phyloP scores from a whole-genome alignment of 805 yeast species.

The Kodamaea neixiangensis region DNA sequence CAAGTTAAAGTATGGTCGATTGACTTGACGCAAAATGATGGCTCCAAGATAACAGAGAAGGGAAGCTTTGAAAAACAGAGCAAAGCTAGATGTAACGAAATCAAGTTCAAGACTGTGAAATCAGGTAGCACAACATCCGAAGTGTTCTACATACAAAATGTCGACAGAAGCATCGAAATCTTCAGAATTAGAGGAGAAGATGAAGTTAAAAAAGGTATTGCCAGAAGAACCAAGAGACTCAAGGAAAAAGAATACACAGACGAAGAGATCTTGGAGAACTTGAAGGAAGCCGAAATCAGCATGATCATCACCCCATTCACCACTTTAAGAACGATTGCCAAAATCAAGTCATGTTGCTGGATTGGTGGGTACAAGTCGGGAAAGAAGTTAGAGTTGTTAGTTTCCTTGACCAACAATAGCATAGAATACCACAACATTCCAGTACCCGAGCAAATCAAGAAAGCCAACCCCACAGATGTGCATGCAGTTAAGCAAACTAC shows the following conservation, averaged over 20 bases:
- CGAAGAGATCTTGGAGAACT: constrained; percentile 54
- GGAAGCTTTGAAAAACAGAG: constrained; percentile 78
- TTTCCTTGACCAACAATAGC: constrained; percentile 71
- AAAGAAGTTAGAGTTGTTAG: constrained; percentile 56
- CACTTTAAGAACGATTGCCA: constrained; percentile 61
- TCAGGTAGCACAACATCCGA: constrained; percentile 37
- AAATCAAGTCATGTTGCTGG: constrained; percentile 71
- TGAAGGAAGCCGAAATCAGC: constrained; percentile 49
- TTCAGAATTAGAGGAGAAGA: constrained; percentile 74
- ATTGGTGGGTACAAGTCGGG: constrained; percentile 38
- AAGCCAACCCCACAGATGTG: constrained; percentile 45
- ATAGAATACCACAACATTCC: constrained; percentile 66
- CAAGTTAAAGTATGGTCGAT: constrained; percentile 83
- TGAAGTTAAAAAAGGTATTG: constrained; percentile 76
- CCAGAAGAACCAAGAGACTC: constrained; percentile 76
- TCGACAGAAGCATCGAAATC: constrained; percentile 78
- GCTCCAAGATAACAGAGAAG: constrained; percentile 48
- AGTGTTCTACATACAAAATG: constrained; percentile 66
- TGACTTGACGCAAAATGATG: constrained; percentile 54
- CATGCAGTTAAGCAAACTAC: constrained; percentile 51
- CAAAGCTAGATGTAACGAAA: constrained; percentile 64
- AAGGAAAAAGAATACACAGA: constrained; percentile 63
- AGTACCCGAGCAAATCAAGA: constrained; percentile 57
- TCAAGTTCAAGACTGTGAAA: constrained; percentile 47
- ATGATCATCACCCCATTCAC: constrained; percentile 71